phyloP scores from a whole-genome alignment of 2,329 filamentous ascomycete genomes.

The Aspergillus quadricinctus region DNA sequence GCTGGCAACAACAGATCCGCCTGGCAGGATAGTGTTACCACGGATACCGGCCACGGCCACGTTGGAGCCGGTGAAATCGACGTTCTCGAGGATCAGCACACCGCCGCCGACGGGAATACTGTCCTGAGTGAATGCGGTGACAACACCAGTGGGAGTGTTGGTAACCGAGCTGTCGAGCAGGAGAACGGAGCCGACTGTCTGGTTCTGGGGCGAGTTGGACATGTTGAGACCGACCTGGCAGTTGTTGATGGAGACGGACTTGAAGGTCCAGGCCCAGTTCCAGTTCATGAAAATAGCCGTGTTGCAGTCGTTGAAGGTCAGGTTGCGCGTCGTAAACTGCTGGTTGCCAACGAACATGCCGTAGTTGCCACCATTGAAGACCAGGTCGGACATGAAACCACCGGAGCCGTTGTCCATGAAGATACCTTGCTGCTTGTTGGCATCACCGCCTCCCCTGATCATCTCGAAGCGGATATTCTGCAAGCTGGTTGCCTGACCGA shows the following conservation, averaged over 20 bases:
- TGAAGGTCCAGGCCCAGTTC: conserved; percentile 85
- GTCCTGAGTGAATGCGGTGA: conserved; percentile 64
- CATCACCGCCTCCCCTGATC: conserved; percentile 59
- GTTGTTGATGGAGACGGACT: conserved; percentile 69
- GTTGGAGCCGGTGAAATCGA: conserved; percentile 70
- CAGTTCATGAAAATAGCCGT: conserved; percentile 87
- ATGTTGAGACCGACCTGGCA: conserved; percentile 76
- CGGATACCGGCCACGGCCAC: conserved; percentile 60
- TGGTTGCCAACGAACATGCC: conserved; percentile 80
- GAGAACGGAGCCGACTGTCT: conserved; percentile 81
- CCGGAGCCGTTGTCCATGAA: conserved; percentile 84
- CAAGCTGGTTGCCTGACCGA: conserved; percentile 74
- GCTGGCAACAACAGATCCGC: conserved; percentile 63
- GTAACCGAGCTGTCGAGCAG: conserved; percentile 75
- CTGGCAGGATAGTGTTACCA: conserved; percentile 61
- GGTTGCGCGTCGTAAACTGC: conserved; percentile 80
- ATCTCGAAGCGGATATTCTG: conserved; percentile 82
- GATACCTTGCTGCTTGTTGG: conserved; percentile 69
- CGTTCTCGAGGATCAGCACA: conserved; percentile 81
- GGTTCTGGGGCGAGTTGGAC: conserved; percentile 58
- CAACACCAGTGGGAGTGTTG: conserved; percentile 71
- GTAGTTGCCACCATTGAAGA: conserved; percentile 75
- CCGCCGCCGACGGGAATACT: conserved; percentile 68
- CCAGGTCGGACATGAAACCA: conserved; percentile 77
- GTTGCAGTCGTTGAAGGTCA: conserved; percentile 76